Evolutionary conservation across 2,329 filamentous ascomycete species (phyloP), one percentile per base, ranked within the genome.

Genomic region (Spiromastix sp.): DNA sequence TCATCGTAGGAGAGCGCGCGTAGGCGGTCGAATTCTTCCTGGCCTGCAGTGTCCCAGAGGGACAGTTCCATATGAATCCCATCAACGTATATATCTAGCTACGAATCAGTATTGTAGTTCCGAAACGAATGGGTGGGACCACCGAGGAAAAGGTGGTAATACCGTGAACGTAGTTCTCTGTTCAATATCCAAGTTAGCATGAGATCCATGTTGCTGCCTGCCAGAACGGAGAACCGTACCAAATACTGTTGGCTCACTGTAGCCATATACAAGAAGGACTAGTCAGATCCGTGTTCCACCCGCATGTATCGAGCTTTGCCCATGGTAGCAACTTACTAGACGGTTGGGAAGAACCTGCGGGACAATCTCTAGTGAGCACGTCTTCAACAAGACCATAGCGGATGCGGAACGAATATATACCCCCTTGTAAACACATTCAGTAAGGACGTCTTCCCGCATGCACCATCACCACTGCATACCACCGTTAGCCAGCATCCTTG

Each of bases 371-470:
- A 24, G 21, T 24, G n/a, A 24, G n/a, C n/a, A 24, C 7, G 7
- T 24, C 21, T 24, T 24, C 7, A 7, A n/a, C 7, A 24, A n/a
- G n/a, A 7, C 21, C 21, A 24, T 7, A n/a, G 21, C 7, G 21
- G 21, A n/a, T n/a, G n/a, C n/a, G n/a, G n/a, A n/a, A 9, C 15
- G 32, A 22, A 9, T 30, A 13, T 17, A 18, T 30, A 93, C 82
- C 89, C 89, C 81, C 89, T 79, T 48, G 91, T 98, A 66, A 98
- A 98, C 60, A 98, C 91, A 60, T 98, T 98, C 52, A 98, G 67
- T 54, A 96, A 66, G 46, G 87, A 95, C 37, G 91, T 98, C 72
- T 98, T 98, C 57, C 89, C 89, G 63, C 83, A 93, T 50, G 89
- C 89, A 71, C 89, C 89, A 59, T 96, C 89, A 52, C 89, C 89